phyloP scores from a whole-genome alignment of 345 rosid species.

The Excoecaria cochinchinensis region DNA sequence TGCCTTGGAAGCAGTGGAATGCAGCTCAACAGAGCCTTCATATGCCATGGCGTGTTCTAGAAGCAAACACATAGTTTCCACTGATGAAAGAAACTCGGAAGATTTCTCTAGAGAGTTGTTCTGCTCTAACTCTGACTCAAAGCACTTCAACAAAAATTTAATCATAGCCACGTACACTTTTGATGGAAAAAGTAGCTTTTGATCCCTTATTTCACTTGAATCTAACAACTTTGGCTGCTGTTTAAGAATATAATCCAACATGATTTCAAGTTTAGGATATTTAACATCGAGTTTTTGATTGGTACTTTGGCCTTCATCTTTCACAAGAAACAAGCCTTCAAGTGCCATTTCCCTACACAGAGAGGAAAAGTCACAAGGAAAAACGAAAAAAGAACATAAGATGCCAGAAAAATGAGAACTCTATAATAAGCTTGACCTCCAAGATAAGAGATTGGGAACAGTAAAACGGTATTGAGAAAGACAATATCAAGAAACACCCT shows the following conservation, averaged over 20 bases:
- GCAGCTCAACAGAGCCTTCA: constrained; percentile 83
- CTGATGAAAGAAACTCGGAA: constrained; percentile 59
- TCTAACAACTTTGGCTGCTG: constrained; percentile 73
- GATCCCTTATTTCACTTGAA: constrained; percentile 66
- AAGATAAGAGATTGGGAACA: background rate
- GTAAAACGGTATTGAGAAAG: background rate
- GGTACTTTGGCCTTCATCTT: constrained; percentile 43
- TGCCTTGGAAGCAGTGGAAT: constrained; percentile 76
- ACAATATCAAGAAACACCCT: background rate
- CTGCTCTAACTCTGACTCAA: constrained; percentile 68
- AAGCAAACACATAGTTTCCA: constrained; percentile 63
- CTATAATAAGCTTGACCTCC: too few relatives aligned
- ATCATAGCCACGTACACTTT: constrained; percentile 72
- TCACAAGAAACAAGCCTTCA: constrained; percentile 71
- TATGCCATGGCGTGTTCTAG: constrained; percentile 85
- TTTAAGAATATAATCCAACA: constrained; percentile 70
- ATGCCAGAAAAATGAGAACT: background rate
- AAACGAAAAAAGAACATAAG: background rate
- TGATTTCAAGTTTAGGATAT: constrained; percentile 68
- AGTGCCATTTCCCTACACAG: constrained; percentile 78
- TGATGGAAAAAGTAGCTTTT: constrained; percentile 76
- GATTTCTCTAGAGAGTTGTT: constrained; percentile 50
- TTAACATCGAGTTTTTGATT: constrained; percentile 45
- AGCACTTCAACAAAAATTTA: constrained; percentile 76
- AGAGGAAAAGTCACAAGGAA: constrained; percentile 4